Base-by-base conservation (phyloP, 306 rosid genomes). In the Gynostemma pentaphyllum region DNA sequence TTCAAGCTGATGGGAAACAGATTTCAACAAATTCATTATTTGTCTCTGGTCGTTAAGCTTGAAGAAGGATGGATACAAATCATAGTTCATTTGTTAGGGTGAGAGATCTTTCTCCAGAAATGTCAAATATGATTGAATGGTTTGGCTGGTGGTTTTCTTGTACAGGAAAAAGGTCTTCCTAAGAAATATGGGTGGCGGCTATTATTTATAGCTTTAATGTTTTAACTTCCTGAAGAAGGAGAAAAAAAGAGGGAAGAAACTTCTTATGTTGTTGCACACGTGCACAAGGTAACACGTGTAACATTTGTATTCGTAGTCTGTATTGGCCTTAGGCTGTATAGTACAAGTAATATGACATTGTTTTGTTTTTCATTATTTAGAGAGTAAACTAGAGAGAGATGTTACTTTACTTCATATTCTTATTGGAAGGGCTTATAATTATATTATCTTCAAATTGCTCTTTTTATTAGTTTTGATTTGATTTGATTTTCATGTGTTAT, bases 21-120 rank as follows among this genome's bases (percentile, higher is more conserved):
- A 68, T 80, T 68, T 67, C 78, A 42, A 75, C 76, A 70, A 86
- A 86, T 86, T 86, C 96, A 69, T 82, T 94, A 76, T 79, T 86
- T 77, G 88, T 89, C 73, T 94, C 96, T 30, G 99, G 99, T 66
- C 90, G 87, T 44, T 92, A 89, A 88, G 54, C 54, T 16, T 57
- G 77, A 29, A 34, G 42, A 36, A 16, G 39, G 24, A 41, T 50
- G 7, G 45, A 23, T 47, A 32, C 49, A 60, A 60, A 14, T 12
- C 48, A n/a, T 60, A 22, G 22, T 60, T 60, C 65, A 60, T 39
- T n/a, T 60, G 48, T 60, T 39, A 59, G 47, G 36, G 32, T 22
- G 48, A 37, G 47, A 36, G 46, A 21, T 40, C 22, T 40, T 7
- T 37, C 36, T 13, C 49, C 36, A 40, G 23, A 60, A 60, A 12